Percentiles rank a stretch among this genome's conserved stretches.
Conservation (phyloP, 768 basidiomycete species). For the Termitomyces sp. region DNA sequence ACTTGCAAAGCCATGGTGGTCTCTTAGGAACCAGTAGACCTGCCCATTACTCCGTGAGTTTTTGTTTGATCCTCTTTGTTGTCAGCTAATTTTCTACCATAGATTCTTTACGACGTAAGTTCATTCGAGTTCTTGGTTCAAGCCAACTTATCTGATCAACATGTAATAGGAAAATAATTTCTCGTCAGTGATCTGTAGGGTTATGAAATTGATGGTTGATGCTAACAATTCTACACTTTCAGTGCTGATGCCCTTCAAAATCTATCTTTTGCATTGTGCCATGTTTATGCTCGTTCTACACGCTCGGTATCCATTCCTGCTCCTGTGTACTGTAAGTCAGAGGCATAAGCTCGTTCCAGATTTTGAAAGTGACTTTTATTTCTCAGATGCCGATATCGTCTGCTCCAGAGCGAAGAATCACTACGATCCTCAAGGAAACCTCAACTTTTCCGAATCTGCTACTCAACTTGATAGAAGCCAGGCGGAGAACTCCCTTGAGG, state of each 20-base stretch:
- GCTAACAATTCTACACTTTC: neutral
- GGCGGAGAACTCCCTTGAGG: slow-evolving; percentile 36
- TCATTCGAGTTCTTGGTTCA: neutral
- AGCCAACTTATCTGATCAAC: neutral
- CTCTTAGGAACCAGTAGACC: slow-evolving; percentile 66
- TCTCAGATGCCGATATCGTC: slow-evolving; percentile 25
- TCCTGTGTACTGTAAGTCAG: slow-evolving; percentile 66
- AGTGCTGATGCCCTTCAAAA: slow-evolving; percentile 59
- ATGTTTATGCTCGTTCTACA: slow-evolving; percentile 64
- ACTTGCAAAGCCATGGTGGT: slow-evolving; percentile 73
- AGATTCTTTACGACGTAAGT: slow-evolving; percentile 40
- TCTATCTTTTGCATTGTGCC: slow-evolving; percentile 55
- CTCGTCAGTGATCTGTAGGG: slow-evolving; percentile 29
- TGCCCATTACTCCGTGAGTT: slow-evolving; percentile 38
- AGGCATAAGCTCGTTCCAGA: neutral
- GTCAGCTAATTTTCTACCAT: neutral
- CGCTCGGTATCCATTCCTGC: slow-evolving; percentile 81
- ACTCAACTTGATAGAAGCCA: slow-evolving; percentile 38
- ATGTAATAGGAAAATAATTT: slow-evolving; percentile 47
- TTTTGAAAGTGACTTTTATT: neutral
- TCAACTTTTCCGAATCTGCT: slow-evolving; percentile 58
- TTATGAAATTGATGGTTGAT: neutral
- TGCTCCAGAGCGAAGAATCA: slow-evolving; percentile 80
- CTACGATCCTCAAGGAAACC: slow-evolving; percentile 54
- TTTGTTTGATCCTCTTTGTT: neutral